Evolutionary conservation across 257 asterid species (phyloP).

Genomic region (Linderniella brevidens): DNA sequence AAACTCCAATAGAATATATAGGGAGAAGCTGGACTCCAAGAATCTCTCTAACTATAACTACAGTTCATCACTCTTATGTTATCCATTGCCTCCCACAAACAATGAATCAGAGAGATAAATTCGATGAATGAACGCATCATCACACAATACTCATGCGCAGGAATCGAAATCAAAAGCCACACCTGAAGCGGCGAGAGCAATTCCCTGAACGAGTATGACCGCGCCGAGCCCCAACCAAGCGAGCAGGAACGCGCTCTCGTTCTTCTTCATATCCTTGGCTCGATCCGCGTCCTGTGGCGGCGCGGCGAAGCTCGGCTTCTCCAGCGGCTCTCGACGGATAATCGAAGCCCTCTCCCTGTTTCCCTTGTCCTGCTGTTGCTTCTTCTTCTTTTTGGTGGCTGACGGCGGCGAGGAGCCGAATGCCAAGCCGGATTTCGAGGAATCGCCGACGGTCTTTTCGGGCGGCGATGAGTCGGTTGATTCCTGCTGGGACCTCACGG

Average conservation of each 20-base stretch:
- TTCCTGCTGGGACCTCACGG: constrained; percentile 32
- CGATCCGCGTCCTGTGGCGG: constrained; percentile 25
- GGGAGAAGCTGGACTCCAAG: no score
- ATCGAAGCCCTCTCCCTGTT: constrained; percentile 45
- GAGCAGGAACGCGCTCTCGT: constrained; percentile 72
- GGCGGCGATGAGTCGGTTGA: constrained; percentile 26
- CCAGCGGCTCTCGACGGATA: constrained; percentile 52
- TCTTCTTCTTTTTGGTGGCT: constrained; percentile 35
- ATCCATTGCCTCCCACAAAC: no score
- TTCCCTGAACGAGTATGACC: constrained; percentile 51
- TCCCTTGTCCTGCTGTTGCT: constrained; percentile 43
- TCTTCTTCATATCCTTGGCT: constrained; percentile 37
- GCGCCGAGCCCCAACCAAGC: constrained; percentile 87
- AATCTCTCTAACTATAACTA: no score
- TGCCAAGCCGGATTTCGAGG: constrained; percentile 34
- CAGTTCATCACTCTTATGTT: no score
- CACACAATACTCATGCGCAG: neutral
- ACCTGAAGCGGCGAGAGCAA: constrained; percentile 88
- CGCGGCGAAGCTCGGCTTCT: constrained; percentile 39
- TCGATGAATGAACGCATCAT: neutral
- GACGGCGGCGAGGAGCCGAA: constrained; percentile 39
- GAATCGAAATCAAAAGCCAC: neutral
- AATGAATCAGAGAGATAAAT: no score
- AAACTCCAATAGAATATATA: no score
- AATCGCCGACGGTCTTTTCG: constrained; percentile 16